Conservation (phyloP, 2,329 filamentous ascomycete species). For the Diaporthe citriasiana region DNA sequence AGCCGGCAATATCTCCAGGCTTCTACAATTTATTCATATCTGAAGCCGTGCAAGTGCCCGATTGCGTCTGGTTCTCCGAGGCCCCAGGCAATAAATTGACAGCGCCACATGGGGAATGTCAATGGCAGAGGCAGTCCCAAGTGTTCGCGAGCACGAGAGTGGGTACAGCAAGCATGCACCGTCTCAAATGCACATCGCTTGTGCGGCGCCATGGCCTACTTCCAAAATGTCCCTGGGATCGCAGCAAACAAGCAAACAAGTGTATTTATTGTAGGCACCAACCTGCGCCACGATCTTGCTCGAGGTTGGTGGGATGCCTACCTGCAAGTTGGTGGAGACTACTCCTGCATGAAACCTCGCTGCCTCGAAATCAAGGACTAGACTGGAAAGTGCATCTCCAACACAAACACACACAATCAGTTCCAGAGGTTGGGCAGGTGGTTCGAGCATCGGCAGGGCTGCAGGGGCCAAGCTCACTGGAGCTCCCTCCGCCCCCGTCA, state of each 20-base stretch:
- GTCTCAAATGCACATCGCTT: neutral
- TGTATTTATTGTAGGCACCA: constrained; percentile 14
- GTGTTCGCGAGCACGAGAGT: neutral
- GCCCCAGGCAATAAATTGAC: neutral
- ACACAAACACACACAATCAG: neutral
- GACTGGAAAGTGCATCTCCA: neutral
- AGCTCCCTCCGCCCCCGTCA: neutral
- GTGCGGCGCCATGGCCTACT: neutral
- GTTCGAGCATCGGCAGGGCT: constrained; percentile 17
- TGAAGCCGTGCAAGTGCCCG: neutral
- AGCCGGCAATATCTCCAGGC: neutral
- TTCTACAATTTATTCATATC: neutral
- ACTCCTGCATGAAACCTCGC: constrained; percentile 13
- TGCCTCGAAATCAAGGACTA: constrained; percentile 16
- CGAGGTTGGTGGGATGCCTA: constrained; percentile 11
- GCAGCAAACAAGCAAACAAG: neutral
- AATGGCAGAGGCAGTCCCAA: neutral
- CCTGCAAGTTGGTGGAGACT: neutral
- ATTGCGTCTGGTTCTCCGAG: neutral
- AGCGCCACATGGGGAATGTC: neutral
- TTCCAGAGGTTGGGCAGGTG: neutral
- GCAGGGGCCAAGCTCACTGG: neutral
- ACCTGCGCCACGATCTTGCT: constrained; percentile 27
- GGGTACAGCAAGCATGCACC: neutral
- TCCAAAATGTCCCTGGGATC: neutral